Conservation (phyloP, 805 yeast species). For the Blastobotrys parvus region DNA sequence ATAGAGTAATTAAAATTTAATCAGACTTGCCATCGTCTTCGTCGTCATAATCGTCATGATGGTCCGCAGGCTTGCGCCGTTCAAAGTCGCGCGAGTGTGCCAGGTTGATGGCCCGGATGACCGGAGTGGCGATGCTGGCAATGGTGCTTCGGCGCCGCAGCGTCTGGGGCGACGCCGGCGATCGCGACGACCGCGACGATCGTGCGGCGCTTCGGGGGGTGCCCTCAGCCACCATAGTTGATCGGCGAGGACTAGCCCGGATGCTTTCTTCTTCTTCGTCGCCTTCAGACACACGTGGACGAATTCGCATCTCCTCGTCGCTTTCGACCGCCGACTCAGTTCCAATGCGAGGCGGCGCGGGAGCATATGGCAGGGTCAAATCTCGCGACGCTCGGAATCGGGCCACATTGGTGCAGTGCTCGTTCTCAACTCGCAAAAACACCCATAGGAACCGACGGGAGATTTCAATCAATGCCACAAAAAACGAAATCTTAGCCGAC, state of each 20-base stretch:
- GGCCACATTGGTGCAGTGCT: constrained; percentile 85
- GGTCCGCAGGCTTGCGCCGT: constrained; percentile 18
- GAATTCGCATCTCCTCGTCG: neutral
- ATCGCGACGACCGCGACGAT: neutral
- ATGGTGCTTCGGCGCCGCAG: constrained; percentile 11
- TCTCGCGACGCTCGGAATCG: constrained; percentile 84
- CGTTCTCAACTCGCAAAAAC: constrained; percentile 89
- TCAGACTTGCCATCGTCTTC: constrained; percentile 15
- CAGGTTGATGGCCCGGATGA: constrained; percentile 17
- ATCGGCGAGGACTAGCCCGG: neutral
- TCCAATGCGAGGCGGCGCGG: constrained; percentile 22
- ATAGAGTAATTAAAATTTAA: neutral
- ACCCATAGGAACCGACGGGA: constrained; percentile 84
- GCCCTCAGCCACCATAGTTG: neutral
- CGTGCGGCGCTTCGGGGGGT: neutral
- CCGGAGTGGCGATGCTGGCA: constrained; percentile 19
- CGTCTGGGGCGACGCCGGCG: neutral
- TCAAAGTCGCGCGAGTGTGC: constrained; percentile 25
- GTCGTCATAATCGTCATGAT: constrained; percentile 28
- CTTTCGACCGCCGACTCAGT: neutral
- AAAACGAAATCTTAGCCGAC: constrained; percentile 78
- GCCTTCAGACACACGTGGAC: too few relatives aligned
- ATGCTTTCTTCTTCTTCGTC: too few relatives aligned
- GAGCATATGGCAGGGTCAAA: constrained; percentile 71
- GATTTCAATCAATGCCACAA: constrained; percentile 74